Percentiles rank a stretch among this genome's conserved stretches.
Conservation (phyloP, 2,329 filamentous ascomycete genomes). For the Fusarium graminum region DNA sequence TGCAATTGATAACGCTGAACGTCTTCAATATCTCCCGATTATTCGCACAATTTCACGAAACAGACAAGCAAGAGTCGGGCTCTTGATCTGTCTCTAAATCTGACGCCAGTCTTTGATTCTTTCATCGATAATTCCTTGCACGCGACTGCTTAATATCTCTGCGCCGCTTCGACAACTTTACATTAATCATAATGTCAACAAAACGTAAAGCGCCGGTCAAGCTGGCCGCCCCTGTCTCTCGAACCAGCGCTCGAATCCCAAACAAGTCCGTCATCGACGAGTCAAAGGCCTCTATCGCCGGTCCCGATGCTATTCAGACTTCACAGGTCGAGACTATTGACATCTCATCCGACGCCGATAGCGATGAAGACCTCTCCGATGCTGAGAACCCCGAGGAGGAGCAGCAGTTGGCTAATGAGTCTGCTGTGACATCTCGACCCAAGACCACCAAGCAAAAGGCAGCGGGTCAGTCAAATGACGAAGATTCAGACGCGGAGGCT, state of each 20-base stretch:
- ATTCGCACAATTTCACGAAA: conserved; percentile 4
- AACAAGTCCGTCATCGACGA: conserved; percentile 69
- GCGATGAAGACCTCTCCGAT: conserved; percentile 62
- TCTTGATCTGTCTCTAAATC: not conserved
- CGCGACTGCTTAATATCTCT: conserved; percentile 29
- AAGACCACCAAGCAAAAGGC: conserved; percentile 37
- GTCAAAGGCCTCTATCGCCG: conserved; percentile 66
- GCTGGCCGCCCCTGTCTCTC: conserved; percentile 68
- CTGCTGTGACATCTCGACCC: conserved; percentile 27
- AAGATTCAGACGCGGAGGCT: conserved; percentile 62
- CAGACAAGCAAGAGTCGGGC: not conserved
- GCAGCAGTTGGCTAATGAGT: conserved; percentile 31
- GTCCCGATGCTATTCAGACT: conserved; percentile 56
- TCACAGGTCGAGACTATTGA: conserved; percentile 63
- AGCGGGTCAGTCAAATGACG: conserved; percentile 49
- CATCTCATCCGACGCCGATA: conserved; percentile 68
- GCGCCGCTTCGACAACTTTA: conserved; percentile 24
- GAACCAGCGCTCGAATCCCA: conserved; percentile 64
- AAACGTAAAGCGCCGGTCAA: conserved; percentile 71
- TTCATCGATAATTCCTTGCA: conserved; percentile 32
- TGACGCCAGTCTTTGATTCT: conserved; percentile 4
- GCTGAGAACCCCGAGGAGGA: conserved; percentile 55
- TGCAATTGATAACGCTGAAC: conserved; percentile 48
- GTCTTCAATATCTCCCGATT: conserved; percentile 25
- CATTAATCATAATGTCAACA: conserved; percentile 63